Percentiles rank a stretch among this genome's conserved stretches.
Conservation (phyloP, 306 rosid species). For the Casuarina equisetifolia region DNA sequence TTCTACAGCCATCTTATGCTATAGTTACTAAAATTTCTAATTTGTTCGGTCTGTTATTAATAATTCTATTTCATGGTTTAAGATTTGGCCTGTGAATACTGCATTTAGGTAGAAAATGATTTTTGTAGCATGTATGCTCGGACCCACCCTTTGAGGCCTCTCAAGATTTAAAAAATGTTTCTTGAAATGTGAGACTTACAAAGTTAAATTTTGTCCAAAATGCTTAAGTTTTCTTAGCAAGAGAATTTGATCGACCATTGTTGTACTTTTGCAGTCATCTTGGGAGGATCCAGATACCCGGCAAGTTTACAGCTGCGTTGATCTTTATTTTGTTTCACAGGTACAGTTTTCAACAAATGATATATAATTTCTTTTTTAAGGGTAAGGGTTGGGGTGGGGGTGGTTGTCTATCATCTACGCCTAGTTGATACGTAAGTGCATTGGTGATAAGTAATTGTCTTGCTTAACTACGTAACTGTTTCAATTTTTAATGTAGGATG, state of each 20-base stretch:
- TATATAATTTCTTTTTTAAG: neutral
- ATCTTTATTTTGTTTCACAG: constrained; percentile 92
- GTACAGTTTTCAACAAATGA: constrained; percentile 32
- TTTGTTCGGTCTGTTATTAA: neutral
- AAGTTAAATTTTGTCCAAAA: constrained; percentile 2
- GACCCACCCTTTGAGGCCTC: neutral
- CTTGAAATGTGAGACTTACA: neutral
- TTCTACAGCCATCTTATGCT: neutral
- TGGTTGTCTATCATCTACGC: neutral
- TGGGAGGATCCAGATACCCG: constrained; percentile 69
- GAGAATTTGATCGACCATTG: constrained; percentile 25
- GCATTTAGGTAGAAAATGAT: neutral
- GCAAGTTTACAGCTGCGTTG: constrained; percentile 69
- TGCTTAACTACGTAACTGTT: constrained; percentile 23
- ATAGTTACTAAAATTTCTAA: neutral
- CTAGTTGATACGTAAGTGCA: neutral
- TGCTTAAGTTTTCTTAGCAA: constrained; percentile 1
- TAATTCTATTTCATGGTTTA: neutral
- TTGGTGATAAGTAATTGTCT: constrained; percentile 10
- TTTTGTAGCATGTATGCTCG: neutral
- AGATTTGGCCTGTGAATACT: neutral
- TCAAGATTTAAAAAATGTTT: neutral
- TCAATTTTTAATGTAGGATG: constrained; percentile 69
- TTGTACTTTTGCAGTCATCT: constrained; percentile 72
- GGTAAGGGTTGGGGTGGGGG: neutral